phyloP scores from a whole-genome alignment of 1,284 basidiomycete genomes.

The Termitomyces sp. region DNA sequence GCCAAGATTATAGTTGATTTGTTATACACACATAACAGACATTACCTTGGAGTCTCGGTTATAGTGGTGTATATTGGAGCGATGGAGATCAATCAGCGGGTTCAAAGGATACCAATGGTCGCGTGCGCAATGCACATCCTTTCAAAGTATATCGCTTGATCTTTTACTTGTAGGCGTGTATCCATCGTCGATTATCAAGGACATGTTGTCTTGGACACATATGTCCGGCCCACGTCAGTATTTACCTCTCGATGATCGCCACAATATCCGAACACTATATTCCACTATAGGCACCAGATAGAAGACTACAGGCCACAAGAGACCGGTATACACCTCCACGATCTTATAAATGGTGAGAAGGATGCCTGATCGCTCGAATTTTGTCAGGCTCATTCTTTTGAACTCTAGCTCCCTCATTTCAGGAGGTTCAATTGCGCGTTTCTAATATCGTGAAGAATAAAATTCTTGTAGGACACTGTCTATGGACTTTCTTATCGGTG shows the following conservation, averaged over 20 bases:
- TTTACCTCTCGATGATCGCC: constrained; percentile 2
- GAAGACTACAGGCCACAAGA: constrained; percentile 43
- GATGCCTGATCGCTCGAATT: not conserved
- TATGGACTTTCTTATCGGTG: constrained; percentile 56
- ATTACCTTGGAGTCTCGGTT: constrained; percentile 44
- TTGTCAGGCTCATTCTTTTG: not conserved
- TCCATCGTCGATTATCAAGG: constrained; percentile 46
- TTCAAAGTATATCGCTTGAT: constrained; percentile 4
- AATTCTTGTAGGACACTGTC: constrained; percentile 49
- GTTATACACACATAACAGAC: constrained; percentile 33
- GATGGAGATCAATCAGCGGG: constrained; percentile 18
- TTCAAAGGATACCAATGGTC: constrained; percentile 40
- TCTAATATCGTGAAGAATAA: constrained; percentile 40
- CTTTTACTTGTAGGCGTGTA: constrained; percentile 24
- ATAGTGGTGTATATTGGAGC: constrained; percentile 41
- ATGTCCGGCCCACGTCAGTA: constrained; percentile 51
- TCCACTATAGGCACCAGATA: constrained; percentile 35
- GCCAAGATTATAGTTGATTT: not conserved
- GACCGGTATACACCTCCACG: constrained; percentile 41
- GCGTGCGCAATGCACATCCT: constrained; percentile 35
- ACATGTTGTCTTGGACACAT: constrained; percentile 44
- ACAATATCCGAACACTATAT: not conserved
- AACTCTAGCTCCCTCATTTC: constrained; percentile 41
- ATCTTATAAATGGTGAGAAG: constrained; percentile 38
- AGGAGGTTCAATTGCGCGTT: constrained; percentile 43